A percentile compares a stretch with the other conserved stretches of the same genome.
These are phyloP conservation scores for Starmerella khaoyaiensis DNA, from an alignment of 805 yeast species.

Conservation along the genomic window DNA sequence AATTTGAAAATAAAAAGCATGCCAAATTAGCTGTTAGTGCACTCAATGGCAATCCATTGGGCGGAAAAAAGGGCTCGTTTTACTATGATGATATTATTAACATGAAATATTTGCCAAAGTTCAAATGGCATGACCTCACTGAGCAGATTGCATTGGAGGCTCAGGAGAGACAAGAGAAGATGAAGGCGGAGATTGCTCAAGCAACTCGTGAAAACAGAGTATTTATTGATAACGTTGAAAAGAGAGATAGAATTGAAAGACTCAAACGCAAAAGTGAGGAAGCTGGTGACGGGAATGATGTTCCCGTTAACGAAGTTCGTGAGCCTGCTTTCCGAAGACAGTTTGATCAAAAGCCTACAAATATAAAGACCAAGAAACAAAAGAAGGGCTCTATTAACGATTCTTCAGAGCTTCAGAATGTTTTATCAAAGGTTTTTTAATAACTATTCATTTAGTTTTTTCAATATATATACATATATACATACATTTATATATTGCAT, in stretches of 20 bases:
- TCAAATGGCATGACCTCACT: conserved; percentile 91
- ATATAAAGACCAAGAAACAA: conserved; percentile 5
- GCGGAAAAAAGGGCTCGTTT: conserved; percentile 82
- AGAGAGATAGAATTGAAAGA: conserved; percentile 51
- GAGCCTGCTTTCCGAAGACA: conserved; percentile 32
- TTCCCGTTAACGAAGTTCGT: conserved; percentile 20
- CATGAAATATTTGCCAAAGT: conserved; percentile 75
- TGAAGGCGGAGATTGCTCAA: conserved; percentile 78
- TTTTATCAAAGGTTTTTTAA: conserved; percentile 21
- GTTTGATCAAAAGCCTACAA: conserved; percentile 58
- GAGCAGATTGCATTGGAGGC: conserved; percentile 85
- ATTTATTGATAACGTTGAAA: conserved; percentile 72
- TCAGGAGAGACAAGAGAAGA: conserved; percentile 74
- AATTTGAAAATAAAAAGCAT: conserved; percentile 65
- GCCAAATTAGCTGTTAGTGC: conserved; percentile 83
- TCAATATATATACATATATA: too few relatives aligned
- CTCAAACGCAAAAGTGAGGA: conserved; percentile 25
- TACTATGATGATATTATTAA: conserved; percentile 91
- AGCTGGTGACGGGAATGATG: conserved; percentile 21
- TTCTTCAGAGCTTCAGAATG: conserved; percentile 15
- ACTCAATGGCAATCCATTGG: conserved; percentile 75
- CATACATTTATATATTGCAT: too few relatives aligned
- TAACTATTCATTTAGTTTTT: too few relatives aligned
- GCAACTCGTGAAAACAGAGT: conserved; percentile 80
- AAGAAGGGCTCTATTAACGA: neutral